A percentile compares a stretch with the other conserved stretches of the same genome.
Conservation (phyloP, 2,329 filamentous ascomycete genomes). For the Dryadomyces quercivorus region DNA sequence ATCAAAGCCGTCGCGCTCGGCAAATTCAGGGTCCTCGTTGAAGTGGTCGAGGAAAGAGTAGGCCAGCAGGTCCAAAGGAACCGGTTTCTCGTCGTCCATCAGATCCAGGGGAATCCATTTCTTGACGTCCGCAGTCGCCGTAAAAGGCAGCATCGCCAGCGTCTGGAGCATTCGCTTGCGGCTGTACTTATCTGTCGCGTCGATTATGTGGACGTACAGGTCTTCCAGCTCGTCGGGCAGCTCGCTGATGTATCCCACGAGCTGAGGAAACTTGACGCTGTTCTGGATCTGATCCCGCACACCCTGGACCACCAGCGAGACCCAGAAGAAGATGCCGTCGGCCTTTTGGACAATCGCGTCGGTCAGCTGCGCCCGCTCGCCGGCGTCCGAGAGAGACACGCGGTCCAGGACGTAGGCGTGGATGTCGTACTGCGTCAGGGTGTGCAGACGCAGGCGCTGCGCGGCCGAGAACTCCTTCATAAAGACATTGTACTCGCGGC, state of each 20-base stretch:
- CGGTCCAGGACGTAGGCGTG: neutral
- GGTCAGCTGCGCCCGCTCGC: neutral
- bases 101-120: too few species aligned
- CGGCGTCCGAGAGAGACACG: too few species aligned
- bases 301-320: neutral
- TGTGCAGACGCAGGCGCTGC: neutral
- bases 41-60: neutral
- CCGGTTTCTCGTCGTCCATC: too few species aligned
- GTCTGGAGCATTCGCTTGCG: neutral
- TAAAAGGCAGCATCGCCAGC: neutral
- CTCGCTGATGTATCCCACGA: neutral
- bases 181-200: neutral
- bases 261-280: neutral
- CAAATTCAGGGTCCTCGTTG: neutral
- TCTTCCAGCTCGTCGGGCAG: neutral
- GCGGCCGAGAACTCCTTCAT: neutral
- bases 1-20: neutral
- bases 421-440: neutral
- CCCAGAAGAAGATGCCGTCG: neutral
- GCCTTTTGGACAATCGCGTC: neutral
- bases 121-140: too few species aligned
- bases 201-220: neutral
- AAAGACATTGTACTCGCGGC: conserved; percentile 1
- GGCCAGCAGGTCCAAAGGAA: neutral
- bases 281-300: neutral